These are phyloP conservation scores for Pythium plurisporium DNA, from an alignment of 352 stramenopile genomes.

Conservation along the genomic window DNA sequence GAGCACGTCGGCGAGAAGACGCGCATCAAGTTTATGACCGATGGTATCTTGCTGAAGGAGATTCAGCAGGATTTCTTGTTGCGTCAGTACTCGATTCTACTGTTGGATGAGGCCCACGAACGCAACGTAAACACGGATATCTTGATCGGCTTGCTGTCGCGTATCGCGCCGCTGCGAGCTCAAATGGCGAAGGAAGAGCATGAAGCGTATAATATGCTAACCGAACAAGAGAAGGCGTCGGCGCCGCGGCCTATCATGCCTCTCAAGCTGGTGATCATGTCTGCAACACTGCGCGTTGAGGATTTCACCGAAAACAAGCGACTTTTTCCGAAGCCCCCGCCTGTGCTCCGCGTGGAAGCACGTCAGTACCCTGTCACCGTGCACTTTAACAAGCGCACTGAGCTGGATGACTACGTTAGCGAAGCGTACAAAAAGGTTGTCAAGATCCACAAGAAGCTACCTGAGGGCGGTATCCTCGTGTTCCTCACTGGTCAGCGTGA, in stretches of 20 bases:
- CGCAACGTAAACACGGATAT: conserved; percentile 97
- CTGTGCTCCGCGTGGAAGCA: conserved; percentile 92
- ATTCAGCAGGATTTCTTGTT: conserved; percentile 87
- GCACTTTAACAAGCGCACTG: conserved; percentile 98
- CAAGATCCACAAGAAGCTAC: conserved; percentile 98
- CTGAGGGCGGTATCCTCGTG: conserved; percentile 94
- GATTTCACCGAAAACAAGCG: conserved; percentile 95
- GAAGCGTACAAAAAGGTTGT: conserved; percentile 94
- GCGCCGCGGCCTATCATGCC: conserved; percentile 61
- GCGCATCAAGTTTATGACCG: conserved; percentile 99
- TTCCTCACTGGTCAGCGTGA: conserved; percentile 54
- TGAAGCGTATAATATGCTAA: conserved; percentile 44
- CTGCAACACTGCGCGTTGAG: conserved; percentile 95
- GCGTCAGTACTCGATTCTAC: conserved; percentile 72
- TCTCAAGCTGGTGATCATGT: conserved; percentile 95
- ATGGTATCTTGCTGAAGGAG: conserved; percentile 98
- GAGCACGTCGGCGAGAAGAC: conserved; percentile 89
- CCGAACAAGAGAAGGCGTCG: conserved; percentile 32
- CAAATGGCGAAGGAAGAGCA: conserved; percentile 81
- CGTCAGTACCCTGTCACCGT: conserved; percentile 96
- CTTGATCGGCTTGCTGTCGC: conserved; percentile 94
- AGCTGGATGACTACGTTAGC: conserved; percentile 96
- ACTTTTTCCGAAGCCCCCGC: conserved; percentile 90
- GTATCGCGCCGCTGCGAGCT: conserved; percentile 90
- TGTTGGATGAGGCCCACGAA: conserved; percentile 96